phyloP scores from a whole-genome alignment of 1,284 basidiomycete genomes.

The Stereum hirsutum region DNA sequence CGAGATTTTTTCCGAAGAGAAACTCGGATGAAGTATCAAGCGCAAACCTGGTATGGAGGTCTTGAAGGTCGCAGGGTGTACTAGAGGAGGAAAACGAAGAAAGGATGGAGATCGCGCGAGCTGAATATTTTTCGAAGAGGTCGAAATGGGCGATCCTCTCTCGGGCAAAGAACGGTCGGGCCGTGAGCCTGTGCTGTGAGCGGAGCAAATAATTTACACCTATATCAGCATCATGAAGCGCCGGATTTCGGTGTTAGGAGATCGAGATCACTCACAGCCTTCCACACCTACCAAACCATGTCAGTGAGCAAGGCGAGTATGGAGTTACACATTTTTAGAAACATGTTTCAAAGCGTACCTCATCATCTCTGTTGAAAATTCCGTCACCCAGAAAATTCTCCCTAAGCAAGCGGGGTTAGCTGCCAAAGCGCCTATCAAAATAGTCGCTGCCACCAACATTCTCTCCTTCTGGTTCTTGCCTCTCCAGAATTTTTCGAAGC shows the following conservation, averaged over 20 bases:
- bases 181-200: constrained; percentile 33
- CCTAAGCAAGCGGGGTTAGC: background rate
- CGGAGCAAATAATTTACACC: no score
- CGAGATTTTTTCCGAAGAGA: constrained; percentile 37
- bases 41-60: constrained; percentile 27
- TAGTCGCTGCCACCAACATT: background rate
- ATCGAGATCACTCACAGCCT: no score
- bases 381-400: constrained; percentile 41
- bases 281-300: no score
- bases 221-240: no score
- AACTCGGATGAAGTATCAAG: constrained; percentile 32
- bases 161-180: constrained; percentile 35
- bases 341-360: no score
- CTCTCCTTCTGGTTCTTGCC: constrained; percentile 2
- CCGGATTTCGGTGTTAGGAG: no score
- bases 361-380: constrained; percentile 66
- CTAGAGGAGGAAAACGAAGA: constrained; percentile 23
- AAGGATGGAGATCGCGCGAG: constrained; percentile 23
- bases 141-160: constrained; percentile 39
- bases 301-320: no score
- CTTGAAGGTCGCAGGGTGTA: constrained; percentile 31
- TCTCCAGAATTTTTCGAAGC: constrained; percentile 4
- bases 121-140: constrained; percentile 33
- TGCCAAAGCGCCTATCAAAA: constrained; percentile 2
- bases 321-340: no score